Conservation (phyloP, 1,284 basidiomycete genomes). For the Ganoderma leucocontextum region DNA sequence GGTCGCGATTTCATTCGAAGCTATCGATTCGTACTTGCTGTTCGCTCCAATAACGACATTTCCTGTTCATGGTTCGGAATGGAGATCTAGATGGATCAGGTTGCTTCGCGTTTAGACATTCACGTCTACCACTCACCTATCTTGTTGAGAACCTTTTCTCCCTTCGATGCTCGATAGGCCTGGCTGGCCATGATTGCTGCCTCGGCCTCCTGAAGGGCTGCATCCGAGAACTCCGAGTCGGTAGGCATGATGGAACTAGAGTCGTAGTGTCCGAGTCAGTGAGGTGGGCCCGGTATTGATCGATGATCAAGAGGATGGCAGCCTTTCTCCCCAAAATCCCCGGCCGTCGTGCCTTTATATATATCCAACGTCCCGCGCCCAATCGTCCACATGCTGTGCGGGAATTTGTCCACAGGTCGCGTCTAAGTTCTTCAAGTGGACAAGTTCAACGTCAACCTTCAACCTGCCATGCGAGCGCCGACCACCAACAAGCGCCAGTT, state of each 20-base stretch:
- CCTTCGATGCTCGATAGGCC: conserved; percentile 3
- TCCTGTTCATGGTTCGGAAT: neutral
- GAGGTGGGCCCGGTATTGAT: neutral
- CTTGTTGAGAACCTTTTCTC: conserved; percentile 3
- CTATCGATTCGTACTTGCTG: neutral
- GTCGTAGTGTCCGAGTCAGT: neutral
- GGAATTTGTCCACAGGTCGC: neutral
- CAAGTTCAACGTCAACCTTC: too few relatives aligned
- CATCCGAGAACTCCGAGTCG: conserved; percentile 12
- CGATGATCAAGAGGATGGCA: neutral
- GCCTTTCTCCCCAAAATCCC: neutral
- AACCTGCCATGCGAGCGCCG: too few relatives aligned
- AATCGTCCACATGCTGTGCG: neutral
- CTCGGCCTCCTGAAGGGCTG: conserved; percentile 9
- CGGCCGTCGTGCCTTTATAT: neutral
- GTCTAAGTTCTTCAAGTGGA: too few relatives aligned
- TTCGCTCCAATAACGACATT: neutral
- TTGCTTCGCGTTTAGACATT: neutral
- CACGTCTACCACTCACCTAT: neutral
- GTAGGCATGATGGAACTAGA: neutral
- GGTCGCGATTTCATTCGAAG: conserved; percentile 2
- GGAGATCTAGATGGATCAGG: neutral
- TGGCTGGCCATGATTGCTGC: conserved; percentile 10
- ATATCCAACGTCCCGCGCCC: neutral
- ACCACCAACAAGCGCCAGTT: too few relatives aligned